Conservation (phyloP, 1,284 basidiomycete species). For the Ceratobasidium sp. region DNA sequence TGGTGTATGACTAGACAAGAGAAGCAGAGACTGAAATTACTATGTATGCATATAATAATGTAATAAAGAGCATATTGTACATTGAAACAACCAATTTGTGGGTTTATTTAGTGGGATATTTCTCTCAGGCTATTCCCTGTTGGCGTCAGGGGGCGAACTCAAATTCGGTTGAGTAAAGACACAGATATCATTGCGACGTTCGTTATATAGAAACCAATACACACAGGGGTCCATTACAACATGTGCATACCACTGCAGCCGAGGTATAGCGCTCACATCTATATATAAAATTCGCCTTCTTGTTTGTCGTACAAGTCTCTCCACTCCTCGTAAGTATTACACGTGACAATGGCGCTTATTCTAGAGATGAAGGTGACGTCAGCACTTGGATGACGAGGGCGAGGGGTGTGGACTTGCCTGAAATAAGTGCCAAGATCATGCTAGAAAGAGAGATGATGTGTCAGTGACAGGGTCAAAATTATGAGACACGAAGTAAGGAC, state of each 20-base stretch:
- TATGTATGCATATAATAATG: no score
- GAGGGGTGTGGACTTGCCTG: conserved; percentile 59
- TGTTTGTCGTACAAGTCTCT: neutral
- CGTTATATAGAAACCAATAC: conserved; percentile 35
- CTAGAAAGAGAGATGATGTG: conserved; percentile 57
- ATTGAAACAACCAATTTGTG: no score
- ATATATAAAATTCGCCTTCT: conserved; percentile 20
- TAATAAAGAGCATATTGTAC: no score
- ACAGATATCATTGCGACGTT: conserved; percentile 4
- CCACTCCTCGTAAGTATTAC: neutral
- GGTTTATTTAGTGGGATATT: no score
- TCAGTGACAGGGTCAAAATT: neutral
- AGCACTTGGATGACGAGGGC: conserved; percentile 21
- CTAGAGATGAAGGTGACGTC: conserved; percentile 38
- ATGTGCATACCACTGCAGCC: conserved; percentile 19
- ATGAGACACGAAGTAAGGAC: conserved; percentile 6
- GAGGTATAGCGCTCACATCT: conserved; percentile 39
- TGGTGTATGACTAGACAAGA: no score
- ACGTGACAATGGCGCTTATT: conserved; percentile 40
- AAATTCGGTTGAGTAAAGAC: neutral
- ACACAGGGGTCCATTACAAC: conserved; percentile 34
- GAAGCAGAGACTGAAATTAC: no score
- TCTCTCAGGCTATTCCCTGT: no score
- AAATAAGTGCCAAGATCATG: conserved; percentile 90
- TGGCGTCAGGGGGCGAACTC: no score